Evolutionary conservation across 805 yeast genomes (phyloP).

Genomic region (Candida koratica): DNA sequence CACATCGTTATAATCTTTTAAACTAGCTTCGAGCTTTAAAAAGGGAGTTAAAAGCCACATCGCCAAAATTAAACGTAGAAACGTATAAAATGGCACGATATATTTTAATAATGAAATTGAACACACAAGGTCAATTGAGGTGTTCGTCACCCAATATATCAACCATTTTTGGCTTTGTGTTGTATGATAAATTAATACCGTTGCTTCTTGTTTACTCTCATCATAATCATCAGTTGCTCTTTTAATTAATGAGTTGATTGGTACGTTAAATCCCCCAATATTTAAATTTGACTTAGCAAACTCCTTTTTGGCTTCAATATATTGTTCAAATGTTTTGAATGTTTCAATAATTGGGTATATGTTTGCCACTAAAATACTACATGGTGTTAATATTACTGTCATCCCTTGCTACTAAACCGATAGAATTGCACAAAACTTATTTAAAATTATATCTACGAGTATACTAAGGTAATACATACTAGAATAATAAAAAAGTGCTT

Average conservation of each 20-base stretch:
- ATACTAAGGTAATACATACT: constrained; percentile 9
- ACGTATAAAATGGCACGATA: constrained; percentile 52
- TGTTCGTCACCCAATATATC: constrained; percentile 62
- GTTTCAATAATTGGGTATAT: constrained; percentile 61
- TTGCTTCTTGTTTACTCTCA: constrained; percentile 11
- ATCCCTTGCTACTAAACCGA: too few relatives aligned
- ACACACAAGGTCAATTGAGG: constrained; percentile 39
- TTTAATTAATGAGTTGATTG: constrained; percentile 34
- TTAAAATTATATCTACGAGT: background rate
- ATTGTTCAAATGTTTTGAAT: constrained; percentile 49
- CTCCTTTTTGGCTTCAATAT: constrained; percentile 28
- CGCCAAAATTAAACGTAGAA: constrained; percentile 45
- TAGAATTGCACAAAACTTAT: background rate
- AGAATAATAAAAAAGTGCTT: constrained; percentile 8
- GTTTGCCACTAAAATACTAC: constrained; percentile 46
- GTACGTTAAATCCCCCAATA: constrained; percentile 37
- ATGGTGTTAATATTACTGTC: too few relatives aligned
- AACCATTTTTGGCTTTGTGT: constrained; percentile 37
- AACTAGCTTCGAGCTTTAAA: constrained; percentile 12
- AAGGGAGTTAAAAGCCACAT: constrained; percentile 60
- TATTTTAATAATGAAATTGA: constrained; percentile 41
- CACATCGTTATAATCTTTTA: constrained; percentile 6
- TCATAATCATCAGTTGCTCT: constrained; percentile 20
- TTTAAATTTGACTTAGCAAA: constrained; percentile 28
- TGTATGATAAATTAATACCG: constrained; percentile 11